Evolutionary conservation across 441 rosid species (phyloP).

Genomic region (Populus tomentosa): DNA sequence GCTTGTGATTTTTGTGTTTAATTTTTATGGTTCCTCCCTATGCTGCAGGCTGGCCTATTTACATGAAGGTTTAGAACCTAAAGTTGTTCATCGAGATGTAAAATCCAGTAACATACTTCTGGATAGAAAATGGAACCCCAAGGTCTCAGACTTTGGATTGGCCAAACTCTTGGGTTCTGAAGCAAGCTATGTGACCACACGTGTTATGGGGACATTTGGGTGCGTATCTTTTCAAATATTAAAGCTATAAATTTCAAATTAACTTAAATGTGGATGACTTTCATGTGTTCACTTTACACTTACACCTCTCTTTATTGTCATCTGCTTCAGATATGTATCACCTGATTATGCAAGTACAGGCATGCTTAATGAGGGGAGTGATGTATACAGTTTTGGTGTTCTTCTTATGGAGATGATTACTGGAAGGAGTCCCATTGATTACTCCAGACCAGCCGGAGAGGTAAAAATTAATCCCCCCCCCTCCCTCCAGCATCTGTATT

Average conservation of each 20-base stretch:
- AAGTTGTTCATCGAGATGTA: slow-evolving; percentile 96
- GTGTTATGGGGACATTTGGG: slow-evolving; percentile 99
- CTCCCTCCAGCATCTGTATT: neutral
- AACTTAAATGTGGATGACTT: neutral
- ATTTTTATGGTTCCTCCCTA: slow-evolving; percentile 12
- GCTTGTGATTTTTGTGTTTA: neutral
- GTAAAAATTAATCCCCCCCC: slow-evolving; percentile 27
- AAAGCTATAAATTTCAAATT: no score
- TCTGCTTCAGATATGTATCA: slow-evolving; percentile 69
- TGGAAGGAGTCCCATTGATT: slow-evolving; percentile 85
- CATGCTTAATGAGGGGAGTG: slow-evolving; percentile 95
- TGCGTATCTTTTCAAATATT: slow-evolving; percentile 23
- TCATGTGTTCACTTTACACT: neutral
- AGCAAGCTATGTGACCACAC: slow-evolving; percentile 86
- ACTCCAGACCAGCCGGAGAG: slow-evolving; percentile 90
- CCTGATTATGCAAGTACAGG: slow-evolving; percentile 98
- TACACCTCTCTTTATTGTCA: neutral
- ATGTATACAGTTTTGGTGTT: slow-evolving; percentile 92
- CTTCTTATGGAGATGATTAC: slow-evolving; percentile 93
- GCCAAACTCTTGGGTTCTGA: slow-evolving; percentile 92
- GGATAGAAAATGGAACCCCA: slow-evolving; percentile 78
- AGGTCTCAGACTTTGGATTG: slow-evolving; percentile 92
- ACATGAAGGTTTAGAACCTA: slow-evolving; percentile 97
- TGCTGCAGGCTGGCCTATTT: slow-evolving; percentile 74
- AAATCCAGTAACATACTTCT: slow-evolving; percentile 95